These are phyloP conservation scores for Pseudoturritis turrita DNA, from an alignment of 345 rosid genomes.

Conservation along the genomic window DNA sequence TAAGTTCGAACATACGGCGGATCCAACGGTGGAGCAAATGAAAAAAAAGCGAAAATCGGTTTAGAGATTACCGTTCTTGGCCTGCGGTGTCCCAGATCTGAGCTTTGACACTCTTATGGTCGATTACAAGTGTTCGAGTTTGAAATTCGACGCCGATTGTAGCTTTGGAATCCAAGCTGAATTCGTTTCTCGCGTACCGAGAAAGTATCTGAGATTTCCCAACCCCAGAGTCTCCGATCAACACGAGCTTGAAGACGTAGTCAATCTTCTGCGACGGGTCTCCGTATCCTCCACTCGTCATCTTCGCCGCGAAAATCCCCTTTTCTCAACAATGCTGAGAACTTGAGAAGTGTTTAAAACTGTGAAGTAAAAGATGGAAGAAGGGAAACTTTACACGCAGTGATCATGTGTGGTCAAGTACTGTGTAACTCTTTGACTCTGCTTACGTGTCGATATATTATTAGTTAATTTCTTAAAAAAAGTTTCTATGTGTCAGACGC, in stretches of 20 bases:
- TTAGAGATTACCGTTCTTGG: slow-evolving; percentile 56
- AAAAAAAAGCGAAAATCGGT: not conserved
- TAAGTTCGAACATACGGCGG: not conserved
- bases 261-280: slow-evolving; percentile 60
- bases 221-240: slow-evolving; percentile 87
- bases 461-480: not conserved
- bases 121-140: slow-evolving; percentile 63
- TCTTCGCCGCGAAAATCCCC: slow-evolving; percentile 8
- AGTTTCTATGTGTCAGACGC: slow-evolving; percentile 9
- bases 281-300: slow-evolving; percentile 55
- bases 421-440: not conserved
- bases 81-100: slow-evolving; percentile 99
- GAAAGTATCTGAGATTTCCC: slow-evolving; percentile 82
- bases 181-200: slow-evolving; percentile 74
- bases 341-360: not conserved
- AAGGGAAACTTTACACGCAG: not conserved
- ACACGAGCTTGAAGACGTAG: slow-evolving; percentile 75
- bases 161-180: slow-evolving; percentile 81
- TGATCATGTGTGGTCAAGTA: not conserved
- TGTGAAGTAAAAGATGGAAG: not conserved
- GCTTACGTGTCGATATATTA: not conserved
- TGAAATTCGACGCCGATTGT: slow-evolving; percentile 97
- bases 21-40: not conserved
- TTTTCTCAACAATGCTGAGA: not conserved
- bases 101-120: slow-evolving; percentile 81